phyloP scores from a whole-genome alignment of 495 filamentous ascomycete genomes.

The Penicillium daleae region DNA sequence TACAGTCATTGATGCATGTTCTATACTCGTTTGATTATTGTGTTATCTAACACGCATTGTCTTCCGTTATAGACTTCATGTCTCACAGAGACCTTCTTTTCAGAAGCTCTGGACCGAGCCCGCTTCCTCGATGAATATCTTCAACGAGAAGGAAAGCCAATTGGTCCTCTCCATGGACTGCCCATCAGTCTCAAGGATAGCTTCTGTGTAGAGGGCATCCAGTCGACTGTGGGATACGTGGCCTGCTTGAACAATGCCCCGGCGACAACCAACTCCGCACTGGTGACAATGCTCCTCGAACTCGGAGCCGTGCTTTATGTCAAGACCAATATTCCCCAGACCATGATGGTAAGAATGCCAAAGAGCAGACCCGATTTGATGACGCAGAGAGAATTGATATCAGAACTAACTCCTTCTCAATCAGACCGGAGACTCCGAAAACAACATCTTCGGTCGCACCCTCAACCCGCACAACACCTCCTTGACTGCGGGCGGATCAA shows the following conservation, averaged over 20 bases:
- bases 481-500: conserved; percentile 58
- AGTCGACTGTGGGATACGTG: conserved; percentile 38
- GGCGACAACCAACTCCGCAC: conserved; percentile 22
- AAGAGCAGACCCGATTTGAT: not conserved
- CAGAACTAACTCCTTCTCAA: conserved; percentile 3
- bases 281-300: conserved; percentile 35
- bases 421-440: conserved; percentile 49
- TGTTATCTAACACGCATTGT: not conserved
- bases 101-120: conserved; percentile 40
- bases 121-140: conserved; percentile 47
- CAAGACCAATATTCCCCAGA: conserved; percentile 60
- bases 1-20: conserved; percentile 15
- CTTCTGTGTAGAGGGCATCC: conserved; percentile 45
- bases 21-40: not conserved
- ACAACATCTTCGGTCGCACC: conserved; percentile 41
- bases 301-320: conserved; percentile 53
- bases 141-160: conserved; percentile 35
- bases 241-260: conserved; percentile 17
- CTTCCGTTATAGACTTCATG: conserved; percentile 35
- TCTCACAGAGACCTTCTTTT: conserved; percentile 48
- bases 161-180: conserved; percentile 64
- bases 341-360: conserved; percentile 34
- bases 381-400: too few species aligned
- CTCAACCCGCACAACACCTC: conserved; percentile 57
- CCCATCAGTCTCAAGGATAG: conserved; percentile 67